Evolutionary conservation across 2,329 filamentous ascomycete species (phyloP).

Genomic region (Xylariaceae sp.): DNA sequence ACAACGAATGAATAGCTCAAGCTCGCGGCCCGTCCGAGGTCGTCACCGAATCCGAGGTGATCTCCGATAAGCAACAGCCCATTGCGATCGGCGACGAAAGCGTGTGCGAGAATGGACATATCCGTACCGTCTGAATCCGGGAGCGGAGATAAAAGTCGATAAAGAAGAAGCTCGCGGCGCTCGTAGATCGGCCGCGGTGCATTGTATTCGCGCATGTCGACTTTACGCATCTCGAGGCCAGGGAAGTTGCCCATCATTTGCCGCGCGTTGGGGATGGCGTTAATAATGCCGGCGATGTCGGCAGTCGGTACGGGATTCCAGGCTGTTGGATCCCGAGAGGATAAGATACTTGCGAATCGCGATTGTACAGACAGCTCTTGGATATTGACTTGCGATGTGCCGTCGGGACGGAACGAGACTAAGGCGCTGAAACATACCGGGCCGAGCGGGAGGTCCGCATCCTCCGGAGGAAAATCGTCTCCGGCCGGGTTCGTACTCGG

Average conservation of each 20-base stretch:
- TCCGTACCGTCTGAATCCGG: slow-evolving; percentile 38
- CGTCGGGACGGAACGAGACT: slow-evolving; percentile 47
- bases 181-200: slow-evolving; percentile 39
- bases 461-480: slow-evolving; percentile 38
- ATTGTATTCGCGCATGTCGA: slow-evolving; percentile 48
- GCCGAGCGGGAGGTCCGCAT: slow-evolving; percentile 37
- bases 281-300: slow-evolving; percentile 41
- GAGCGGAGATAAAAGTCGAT: slow-evolving; percentile 45
- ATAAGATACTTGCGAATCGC: slow-evolving; percentile 41
- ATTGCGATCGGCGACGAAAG: slow-evolving; percentile 52
- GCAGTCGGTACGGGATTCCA: slow-evolving; percentile 45
- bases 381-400: slow-evolving; percentile 32
- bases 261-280: slow-evolving; percentile 23
- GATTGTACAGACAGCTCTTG: slow-evolving; percentile 41
- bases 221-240: slow-evolving; percentile 50
- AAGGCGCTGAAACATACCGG: slow-evolving; percentile 48
- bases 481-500: slow-evolving; percentile 33
- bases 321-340: slow-evolving; percentile 31
- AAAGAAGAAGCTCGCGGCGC: slow-evolving; percentile 46
- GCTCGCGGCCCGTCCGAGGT: slow-evolving; percentile 40
- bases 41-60: slow-evolving; percentile 44
- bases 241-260: slow-evolving; percentile 45
- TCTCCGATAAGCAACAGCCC: slow-evolving; percentile 49
- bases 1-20: slow-evolving; percentile 51
- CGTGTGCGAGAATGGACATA: slow-evolving; percentile 45